Evolutionary conservation across 768 basidiomycete species (phyloP).

Genomic region (Tulasnella calospora): DNA sequence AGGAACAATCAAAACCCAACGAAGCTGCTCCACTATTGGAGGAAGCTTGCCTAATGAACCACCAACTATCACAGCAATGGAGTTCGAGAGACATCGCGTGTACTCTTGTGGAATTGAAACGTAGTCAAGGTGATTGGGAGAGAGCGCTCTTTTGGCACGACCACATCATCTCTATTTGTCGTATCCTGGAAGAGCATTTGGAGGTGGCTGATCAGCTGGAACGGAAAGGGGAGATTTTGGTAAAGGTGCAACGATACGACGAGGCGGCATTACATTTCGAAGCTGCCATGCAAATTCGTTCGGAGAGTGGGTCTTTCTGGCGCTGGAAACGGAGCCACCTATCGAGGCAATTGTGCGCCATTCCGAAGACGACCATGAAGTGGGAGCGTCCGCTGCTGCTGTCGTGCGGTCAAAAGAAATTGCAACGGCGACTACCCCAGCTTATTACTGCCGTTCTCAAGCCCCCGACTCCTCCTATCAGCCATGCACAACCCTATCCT

Average conservation of each 20-base stretch:
- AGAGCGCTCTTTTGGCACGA: not conserved
- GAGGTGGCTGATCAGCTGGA: not conserved
- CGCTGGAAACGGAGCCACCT: not conserved
- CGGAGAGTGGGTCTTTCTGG: not conserved
- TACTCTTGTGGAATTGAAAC: not conserved
- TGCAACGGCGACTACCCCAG: not conserved
- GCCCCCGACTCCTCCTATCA: not conserved
- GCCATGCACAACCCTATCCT: not conserved
- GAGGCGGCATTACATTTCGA: not conserved
- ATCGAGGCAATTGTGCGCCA: not conserved
- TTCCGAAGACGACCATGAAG: not conserved
- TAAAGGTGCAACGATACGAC: not conserved
- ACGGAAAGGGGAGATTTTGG: not conserved
- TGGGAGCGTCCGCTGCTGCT: not conserved
- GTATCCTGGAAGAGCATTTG: not conserved
- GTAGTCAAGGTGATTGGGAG: not conserved
- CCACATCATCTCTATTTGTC: not conserved
- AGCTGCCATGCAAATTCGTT: not conserved
- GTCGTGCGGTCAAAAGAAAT: not conserved
- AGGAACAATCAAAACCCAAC: not conserved
- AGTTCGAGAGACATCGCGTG: not conserved
- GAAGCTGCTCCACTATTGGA: not conserved
- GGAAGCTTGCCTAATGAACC: not conserved
- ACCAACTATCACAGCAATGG: not conserved
- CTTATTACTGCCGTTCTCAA: not conserved